phyloP scores from a whole-genome alignment of 768 basidiomycete species.

The Tulasnella calospora region DNA sequence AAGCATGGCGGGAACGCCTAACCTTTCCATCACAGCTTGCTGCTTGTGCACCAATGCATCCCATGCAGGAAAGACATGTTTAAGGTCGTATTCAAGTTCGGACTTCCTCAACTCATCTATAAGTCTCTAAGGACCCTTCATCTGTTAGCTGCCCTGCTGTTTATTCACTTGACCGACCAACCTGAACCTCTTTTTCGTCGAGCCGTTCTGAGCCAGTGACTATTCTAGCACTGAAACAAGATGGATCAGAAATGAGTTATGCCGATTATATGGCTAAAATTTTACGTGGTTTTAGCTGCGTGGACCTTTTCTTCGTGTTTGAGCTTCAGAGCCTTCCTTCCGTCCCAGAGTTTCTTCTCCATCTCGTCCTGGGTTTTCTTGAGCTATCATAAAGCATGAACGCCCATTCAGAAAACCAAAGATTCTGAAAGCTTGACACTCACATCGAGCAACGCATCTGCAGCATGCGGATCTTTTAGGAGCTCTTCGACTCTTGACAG shows the following conservation, averaged over 20 bases:
- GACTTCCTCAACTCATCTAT: slow-evolving; percentile 61
- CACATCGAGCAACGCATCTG: slow-evolving; percentile 52
- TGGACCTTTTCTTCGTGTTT: slow-evolving; percentile 70
- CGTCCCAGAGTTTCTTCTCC: slow-evolving; percentile 64
- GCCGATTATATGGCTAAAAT: neutral
- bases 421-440: slow-evolving; percentile 28
- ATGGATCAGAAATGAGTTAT: neutral
- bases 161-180: slow-evolving; percentile 35
- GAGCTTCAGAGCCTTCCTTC: slow-evolving; percentile 54
- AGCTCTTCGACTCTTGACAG: slow-evolving; percentile 61
- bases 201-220: slow-evolving; percentile 50
- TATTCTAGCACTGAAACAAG: slow-evolving; percentile 53
- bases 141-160: neutral
- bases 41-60: slow-evolving; percentile 68
- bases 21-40: slow-evolving; percentile 55
- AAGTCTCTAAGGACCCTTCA: slow-evolving; percentile 49
- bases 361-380: slow-evolving; percentile 65
- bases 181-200: slow-evolving; percentile 66
- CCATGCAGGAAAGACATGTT: slow-evolving; percentile 68
- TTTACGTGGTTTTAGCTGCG: slow-evolving; percentile 53
- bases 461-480: slow-evolving; percentile 50
- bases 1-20: slow-evolving; percentile 70
- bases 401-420: neutral
- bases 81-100: slow-evolving; percentile 60
- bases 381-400: slow-evolving; percentile 43